These are phyloP conservation scores for Agaricales sp. DNA, from an alignment of 1,284 basidiomycete species.

Conservation along the genomic window DNA sequence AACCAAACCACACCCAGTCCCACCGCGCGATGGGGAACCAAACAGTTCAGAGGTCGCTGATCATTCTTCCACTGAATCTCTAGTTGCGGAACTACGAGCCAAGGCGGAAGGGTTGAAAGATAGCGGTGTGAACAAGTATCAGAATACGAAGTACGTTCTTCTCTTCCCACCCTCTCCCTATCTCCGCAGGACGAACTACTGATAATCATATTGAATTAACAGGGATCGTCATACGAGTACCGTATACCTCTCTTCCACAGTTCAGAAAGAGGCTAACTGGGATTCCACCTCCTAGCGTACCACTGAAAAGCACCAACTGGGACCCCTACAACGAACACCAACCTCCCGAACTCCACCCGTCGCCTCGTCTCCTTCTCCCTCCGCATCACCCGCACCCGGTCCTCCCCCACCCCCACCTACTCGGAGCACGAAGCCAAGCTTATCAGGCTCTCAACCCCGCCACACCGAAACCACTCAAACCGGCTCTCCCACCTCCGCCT, in stretches of 20 bases:
- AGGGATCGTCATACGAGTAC: background rate
- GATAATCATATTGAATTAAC: background rate
- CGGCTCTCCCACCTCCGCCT: background rate
- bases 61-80: too few relatives aligned
- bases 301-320: slow-evolving; percentile 53
- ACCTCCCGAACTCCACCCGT: slow-evolving; percentile 10
- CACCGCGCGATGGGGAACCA: too few relatives aligned
- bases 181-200: background rate
- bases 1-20: too few relatives aligned
- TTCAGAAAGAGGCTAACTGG: background rate
- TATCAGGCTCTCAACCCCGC: slow-evolving; percentile 4
- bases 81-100: slow-evolving; percentile 56
- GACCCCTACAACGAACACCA: slow-evolving; percentile 29
- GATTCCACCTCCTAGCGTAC: slow-evolving; percentile 22
- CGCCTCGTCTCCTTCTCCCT: slow-evolving; percentile 12
- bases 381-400: slow-evolving; percentile 13
- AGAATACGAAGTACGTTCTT: slow-evolving; percentile 44
- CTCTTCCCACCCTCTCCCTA: slow-evolving; percentile 6
- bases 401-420: slow-evolving; percentile 10
- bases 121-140: slow-evolving; percentile 36
- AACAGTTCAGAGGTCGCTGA: too few relatives aligned
- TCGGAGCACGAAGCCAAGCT: slow-evolving; percentile 8
- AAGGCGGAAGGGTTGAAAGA: slow-evolving; percentile 53
- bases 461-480: background rate
- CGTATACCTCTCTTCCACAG: too few relatives aligned